Evolutionary conservation across 352 stramenopile genomes (phyloP).

Genomic region (Paralagenidium karlingii): DNA sequence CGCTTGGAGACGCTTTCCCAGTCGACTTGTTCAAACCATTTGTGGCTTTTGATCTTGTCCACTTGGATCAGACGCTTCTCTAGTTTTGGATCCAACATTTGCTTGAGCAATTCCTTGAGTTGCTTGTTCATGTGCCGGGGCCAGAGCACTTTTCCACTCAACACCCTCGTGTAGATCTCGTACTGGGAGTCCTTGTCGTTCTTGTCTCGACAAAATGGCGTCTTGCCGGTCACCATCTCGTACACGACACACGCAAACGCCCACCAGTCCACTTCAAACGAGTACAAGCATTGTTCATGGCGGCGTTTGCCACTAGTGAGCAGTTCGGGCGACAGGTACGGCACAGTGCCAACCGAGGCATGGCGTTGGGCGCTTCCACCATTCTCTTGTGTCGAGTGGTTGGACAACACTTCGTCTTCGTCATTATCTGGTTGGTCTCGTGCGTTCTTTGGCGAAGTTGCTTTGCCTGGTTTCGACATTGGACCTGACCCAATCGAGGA

Average conservation of each 20-base stretch:
- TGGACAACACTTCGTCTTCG: too few species aligned
- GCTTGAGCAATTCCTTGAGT: constrained; percentile 45
- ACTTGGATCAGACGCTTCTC: constrained; percentile 31
- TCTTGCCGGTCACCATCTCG: constrained; percentile 55
- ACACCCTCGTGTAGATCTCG: constrained; percentile 73
- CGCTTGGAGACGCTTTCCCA: constrained; percentile 33
- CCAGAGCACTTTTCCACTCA: constrained; percentile 44
- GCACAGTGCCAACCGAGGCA: constrained; percentile 44
- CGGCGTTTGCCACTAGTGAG: constrained; percentile 36
- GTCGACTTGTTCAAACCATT: constrained; percentile 55
- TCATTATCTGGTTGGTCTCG: too few species aligned
- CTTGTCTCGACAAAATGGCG: constrained; percentile 51
- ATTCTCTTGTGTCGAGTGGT: too few species aligned
- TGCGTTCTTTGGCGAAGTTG: too few species aligned
- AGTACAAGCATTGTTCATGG: too few species aligned
- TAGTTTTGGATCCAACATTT: constrained; percentile 49
- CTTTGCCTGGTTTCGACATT: too few species aligned
- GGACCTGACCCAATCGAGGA: constrained; percentile 52
- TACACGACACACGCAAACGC: constrained; percentile 70
- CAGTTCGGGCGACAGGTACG: constrained; percentile 66
- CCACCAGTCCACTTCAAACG: constrained; percentile 74
- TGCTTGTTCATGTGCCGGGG: constrained; percentile 20
- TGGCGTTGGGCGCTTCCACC: neutral
- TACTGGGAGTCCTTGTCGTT: constrained; percentile 78
- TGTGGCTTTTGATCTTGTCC: constrained; percentile 32